These are phyloP conservation scores for Candida sojae DNA, from an alignment of 1,139 yeast genomes.

Conservation along the genomic window DNA sequence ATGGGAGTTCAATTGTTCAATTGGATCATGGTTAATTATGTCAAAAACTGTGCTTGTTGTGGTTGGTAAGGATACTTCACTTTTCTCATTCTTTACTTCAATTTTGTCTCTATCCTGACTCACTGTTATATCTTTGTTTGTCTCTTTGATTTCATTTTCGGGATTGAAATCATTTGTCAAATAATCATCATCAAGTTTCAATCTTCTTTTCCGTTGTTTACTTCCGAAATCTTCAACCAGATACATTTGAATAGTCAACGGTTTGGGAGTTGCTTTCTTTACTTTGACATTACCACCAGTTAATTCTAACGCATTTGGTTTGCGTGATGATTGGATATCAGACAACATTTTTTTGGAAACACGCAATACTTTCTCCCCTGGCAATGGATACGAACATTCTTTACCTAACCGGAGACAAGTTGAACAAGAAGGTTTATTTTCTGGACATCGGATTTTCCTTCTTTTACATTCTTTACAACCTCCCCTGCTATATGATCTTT, in stretches of 20 bases:
- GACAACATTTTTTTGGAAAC: conserved; percentile 12
- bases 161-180: conserved; percentile 1
- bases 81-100: not conserved
- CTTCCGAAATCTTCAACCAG: conserved; percentile 14
- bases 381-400: conserved; percentile 24
- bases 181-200: conserved; percentile 3
- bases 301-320: not conserved
- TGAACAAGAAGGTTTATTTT: conserved; percentile 51
- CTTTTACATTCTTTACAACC: conserved; percentile 35
- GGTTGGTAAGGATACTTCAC: not conserved
- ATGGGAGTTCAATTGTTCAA: not conserved
- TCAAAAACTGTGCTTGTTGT: not conserved
- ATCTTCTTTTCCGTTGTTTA: conserved; percentile 9
- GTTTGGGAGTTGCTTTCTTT: conserved; percentile 7
- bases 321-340: not conserved
- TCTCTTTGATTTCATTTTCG: not conserved
- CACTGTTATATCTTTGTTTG: not conserved
- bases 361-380: conserved; percentile 23
- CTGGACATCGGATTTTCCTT: conserved; percentile 49
- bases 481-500: conserved; percentile 25
- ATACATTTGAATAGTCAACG: conserved; percentile 17
- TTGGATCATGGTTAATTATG: not conserved
- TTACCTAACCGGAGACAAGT: conserved; percentile 27
- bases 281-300: not conserved
- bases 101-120: not conserved